Evolutionary conservation across 257 asterid species (phyloP).

Genomic region (Plantago ovata): DNA sequence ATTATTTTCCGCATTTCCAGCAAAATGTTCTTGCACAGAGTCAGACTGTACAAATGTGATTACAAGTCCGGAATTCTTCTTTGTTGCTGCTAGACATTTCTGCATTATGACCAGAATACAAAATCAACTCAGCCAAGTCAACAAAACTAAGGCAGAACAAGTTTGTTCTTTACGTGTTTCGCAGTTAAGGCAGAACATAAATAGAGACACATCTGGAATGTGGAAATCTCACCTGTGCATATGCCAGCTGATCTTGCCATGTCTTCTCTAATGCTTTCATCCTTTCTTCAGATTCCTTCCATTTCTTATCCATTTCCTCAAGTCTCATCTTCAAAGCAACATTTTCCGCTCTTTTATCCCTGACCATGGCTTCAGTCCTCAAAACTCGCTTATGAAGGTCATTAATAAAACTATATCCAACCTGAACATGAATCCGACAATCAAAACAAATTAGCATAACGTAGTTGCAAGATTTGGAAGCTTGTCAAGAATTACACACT

Average conservation of each 20-base stretch:
- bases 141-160: no score
- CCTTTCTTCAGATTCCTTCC: constrained; percentile 46
- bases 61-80: constrained; percentile 17
- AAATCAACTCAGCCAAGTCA: neutral
- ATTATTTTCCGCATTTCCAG: constrained; percentile 4
- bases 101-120: constrained; percentile 21
- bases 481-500: neutral
- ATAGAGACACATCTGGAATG: neutral
- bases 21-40: constrained; percentile 14
- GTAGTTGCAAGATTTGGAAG: neutral
- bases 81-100: constrained; percentile 40
- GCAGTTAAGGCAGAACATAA: no score
- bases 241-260: constrained; percentile 76
- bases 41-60: constrained; percentile 16
- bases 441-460: neutral
- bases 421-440: constrained; percentile 30
- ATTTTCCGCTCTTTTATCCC: constrained; percentile 54
- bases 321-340: constrained; percentile 33
- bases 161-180: no score
- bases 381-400: constrained; percentile 53
- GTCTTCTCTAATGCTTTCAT: constrained; percentile 60
- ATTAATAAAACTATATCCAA: constrained; percentile 31
- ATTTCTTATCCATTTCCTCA: constrained; percentile 41
- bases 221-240: constrained; percentile 50
- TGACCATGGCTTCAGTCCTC: constrained; percentile 54